Evolutionary conservation across 2,329 filamentous ascomycete genomes (phyloP).

Genomic region (Ophiocordyceps unilateralis): DNA sequence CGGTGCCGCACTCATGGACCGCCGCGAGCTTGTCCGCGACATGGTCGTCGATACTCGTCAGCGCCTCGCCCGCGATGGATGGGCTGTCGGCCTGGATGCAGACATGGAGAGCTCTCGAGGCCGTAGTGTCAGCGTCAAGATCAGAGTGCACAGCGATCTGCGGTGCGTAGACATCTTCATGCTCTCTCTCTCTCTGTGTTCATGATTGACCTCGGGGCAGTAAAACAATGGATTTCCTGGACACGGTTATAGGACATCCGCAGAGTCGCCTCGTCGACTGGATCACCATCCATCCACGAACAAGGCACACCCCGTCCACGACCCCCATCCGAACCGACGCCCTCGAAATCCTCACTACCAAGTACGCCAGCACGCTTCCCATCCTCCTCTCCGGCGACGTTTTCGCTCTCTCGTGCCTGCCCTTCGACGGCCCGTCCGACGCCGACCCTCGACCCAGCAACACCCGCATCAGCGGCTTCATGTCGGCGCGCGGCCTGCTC

Average conservation of each 20-base stretch:
- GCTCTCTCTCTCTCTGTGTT: neutral
- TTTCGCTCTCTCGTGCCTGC: slow-evolving; percentile 36
- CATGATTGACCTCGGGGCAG: slow-evolving; percentile 9
- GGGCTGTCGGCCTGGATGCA: slow-evolving; percentile 26
- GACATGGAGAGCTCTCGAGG: slow-evolving; percentile 26
- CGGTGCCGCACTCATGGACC: slow-evolving; percentile 52
- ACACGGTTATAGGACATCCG: slow-evolving; percentile 38
- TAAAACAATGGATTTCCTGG: slow-evolving; percentile 43
- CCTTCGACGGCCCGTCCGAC: slow-evolving; percentile 17
- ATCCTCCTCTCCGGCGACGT: slow-evolving; percentile 54
- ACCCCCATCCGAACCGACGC: slow-evolving; percentile 44
- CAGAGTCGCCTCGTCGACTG: slow-evolving; percentile 41
- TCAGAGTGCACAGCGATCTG: slow-evolving; percentile 48
- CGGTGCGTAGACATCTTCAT: slow-evolving; percentile 15
- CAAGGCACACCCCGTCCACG: slow-evolving; percentile 40
- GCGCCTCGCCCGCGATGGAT: slow-evolving; percentile 33
- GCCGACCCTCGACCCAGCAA: slow-evolving; percentile 17
- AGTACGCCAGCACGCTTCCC: slow-evolving; percentile 36
- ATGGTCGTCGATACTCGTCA: slow-evolving; percentile 43
- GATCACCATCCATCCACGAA: slow-evolving; percentile 54
- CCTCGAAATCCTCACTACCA: slow-evolving; percentile 35
- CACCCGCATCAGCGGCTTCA: slow-evolving; percentile 42
- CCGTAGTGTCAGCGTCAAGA: slow-evolving; percentile 52
- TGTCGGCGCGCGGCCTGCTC: slow-evolving; percentile 52
- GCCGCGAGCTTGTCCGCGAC: slow-evolving; percentile 44